A percentile compares a stretch with the other conserved stretches of the same genome.
phyloP scores from a whole-genome alignment of 78 protist genomes.

The Polysphondylium violaceum region DNA sequence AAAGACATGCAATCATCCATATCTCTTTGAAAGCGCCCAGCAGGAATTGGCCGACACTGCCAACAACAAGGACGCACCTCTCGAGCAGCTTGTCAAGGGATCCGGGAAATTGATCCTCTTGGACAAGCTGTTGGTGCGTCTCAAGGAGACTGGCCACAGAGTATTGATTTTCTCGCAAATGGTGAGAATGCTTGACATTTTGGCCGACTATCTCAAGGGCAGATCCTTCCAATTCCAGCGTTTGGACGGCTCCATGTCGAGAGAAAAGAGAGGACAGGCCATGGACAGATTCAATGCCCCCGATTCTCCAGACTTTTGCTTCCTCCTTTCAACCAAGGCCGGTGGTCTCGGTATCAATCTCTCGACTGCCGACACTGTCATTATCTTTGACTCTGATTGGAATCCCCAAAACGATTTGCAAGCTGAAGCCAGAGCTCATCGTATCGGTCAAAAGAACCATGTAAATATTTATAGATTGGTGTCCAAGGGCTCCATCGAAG shows the following conservation, averaged over 20 bases:
- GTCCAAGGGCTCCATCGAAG: conserved; percentile 82
- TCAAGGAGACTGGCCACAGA: conserved; percentile 91
- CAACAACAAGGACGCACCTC: conserved; percentile 15
- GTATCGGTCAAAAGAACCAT: conserved; percentile 97
- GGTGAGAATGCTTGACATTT: conserved; percentile 93
- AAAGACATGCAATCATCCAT: conserved; percentile 97
- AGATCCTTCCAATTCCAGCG: conserved; percentile 92
- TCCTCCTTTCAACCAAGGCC: conserved; percentile 94
- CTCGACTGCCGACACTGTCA: conserved; percentile 93
- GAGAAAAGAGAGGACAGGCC: conserved; percentile 89
- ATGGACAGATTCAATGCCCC: conserved; percentile 94
- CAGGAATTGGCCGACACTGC: conserved; percentile 10
- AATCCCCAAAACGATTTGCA: conserved; percentile 92
- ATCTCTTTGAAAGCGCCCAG: conserved; percentile 86
- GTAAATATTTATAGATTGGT: conserved; percentile 95
- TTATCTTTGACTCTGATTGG: conserved; percentile 94
- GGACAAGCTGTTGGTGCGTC: conserved; percentile 90
- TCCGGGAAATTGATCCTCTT: conserved; percentile 92
- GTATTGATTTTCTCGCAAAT: conserved; percentile 97
- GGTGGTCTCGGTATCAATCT: conserved; percentile 97
- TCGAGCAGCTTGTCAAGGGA: conserved; percentile 57
- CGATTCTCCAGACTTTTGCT: conserved; percentile 89
- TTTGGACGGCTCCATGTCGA: conserved; percentile 90
- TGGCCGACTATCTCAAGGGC: conserved; percentile 87
- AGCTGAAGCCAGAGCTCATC: conserved; percentile 96